Conservation (phyloP, 164 flowering plant genomes). For the Hamamelis virginiana region DNA sequence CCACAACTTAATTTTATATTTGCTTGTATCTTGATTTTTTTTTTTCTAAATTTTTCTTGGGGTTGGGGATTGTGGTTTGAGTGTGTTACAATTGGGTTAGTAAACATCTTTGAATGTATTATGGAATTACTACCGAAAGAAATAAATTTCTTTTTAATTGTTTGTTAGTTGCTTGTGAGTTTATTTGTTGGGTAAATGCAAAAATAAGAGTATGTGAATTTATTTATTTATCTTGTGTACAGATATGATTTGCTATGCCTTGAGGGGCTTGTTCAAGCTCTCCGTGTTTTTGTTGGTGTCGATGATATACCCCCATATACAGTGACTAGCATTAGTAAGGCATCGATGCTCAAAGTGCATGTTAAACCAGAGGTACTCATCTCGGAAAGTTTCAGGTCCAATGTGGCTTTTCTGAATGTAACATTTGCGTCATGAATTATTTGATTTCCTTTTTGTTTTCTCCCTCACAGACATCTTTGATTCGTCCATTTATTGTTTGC, state of each 20-base stretch:
- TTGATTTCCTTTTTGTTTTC: background rate
- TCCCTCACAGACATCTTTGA: slow-evolving; percentile 57
- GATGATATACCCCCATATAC: slow-evolving; percentile 64
- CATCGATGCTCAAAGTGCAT: slow-evolving; percentile 72
- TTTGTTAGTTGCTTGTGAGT: too few relatives aligned
- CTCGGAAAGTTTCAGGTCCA: background rate
- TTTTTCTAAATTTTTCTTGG: too few relatives aligned
- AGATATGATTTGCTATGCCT: slow-evolving; percentile 96
- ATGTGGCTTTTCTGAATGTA: background rate
- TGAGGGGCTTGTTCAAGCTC: slow-evolving; percentile 86
- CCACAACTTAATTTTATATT: too few relatives aligned
- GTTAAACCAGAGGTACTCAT: slow-evolving; percentile 74
- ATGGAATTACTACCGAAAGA: too few relatives aligned
- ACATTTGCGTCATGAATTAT: background rate
- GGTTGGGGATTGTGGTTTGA: too few relatives aligned
- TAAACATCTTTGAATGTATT: too few relatives aligned
- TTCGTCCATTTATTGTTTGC: slow-evolving; percentile 87
- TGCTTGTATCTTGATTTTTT: too few relatives aligned
- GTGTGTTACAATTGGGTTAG: too few relatives aligned
- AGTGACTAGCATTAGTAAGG: slow-evolving; percentile 39
- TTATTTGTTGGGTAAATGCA: background rate
- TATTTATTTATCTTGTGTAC: background rate
- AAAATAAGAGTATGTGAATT: background rate
- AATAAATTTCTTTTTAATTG: too few relatives aligned
- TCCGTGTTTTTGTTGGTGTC: slow-evolving; percentile 61